These are phyloP conservation scores for Neurospora sp. DNA, from an alignment of 495 filamentous ascomycete genomes.

Conservation along the genomic window DNA sequence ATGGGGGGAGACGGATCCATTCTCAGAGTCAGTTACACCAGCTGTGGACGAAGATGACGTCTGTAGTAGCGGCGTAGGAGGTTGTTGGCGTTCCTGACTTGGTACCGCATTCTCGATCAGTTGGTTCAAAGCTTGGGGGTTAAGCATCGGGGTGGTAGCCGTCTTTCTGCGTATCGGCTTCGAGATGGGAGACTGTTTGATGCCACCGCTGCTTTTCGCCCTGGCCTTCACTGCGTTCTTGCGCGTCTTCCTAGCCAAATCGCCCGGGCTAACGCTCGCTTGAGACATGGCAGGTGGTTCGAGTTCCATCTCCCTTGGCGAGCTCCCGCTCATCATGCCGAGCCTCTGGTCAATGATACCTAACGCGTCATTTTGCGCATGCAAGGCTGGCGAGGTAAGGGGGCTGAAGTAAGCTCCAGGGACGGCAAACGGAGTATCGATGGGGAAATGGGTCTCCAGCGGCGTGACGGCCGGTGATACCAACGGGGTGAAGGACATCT, in stretches of 20 bases:
- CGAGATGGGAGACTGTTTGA: slow-evolving; percentile 76
- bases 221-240: slow-evolving; percentile 37
- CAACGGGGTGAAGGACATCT: slow-evolving; percentile 89
- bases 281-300: slow-evolving; percentile 20
- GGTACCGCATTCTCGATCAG: slow-evolving; percentile 24
- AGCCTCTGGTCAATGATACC: slow-evolving; percentile 33
- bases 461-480: slow-evolving; percentile 93
- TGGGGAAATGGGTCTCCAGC: slow-evolving; percentile 69
- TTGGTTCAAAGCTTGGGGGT: slow-evolving; percentile 45
- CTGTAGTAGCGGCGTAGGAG: slow-evolving; percentile 14
- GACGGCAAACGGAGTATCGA: slow-evolving; percentile 68
- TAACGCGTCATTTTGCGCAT: slow-evolving; percentile 57
- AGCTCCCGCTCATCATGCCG: slow-evolving; percentile 27
- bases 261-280: slow-evolving; percentile 24
- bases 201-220: slow-evolving; percentile 27
- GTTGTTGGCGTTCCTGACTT: slow-evolving; percentile 9
- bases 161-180: slow-evolving; percentile 64
- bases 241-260: slow-evolving; percentile 37
- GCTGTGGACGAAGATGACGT: slow-evolving; percentile 26
- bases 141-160: slow-evolving; percentile 44
- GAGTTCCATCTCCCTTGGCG: slow-evolving; percentile 37
- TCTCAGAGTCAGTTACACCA: slow-evolving; percentile 35
- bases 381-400: slow-evolving; percentile 80
- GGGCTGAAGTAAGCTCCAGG: slow-evolving; percentile 91
- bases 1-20: slow-evolving; percentile 46